Evolutionary conservation across 805 yeast species (phyloP), one percentile per base, ranked within the genome.

Genomic region (Priceomyces haplophilus): DNA sequence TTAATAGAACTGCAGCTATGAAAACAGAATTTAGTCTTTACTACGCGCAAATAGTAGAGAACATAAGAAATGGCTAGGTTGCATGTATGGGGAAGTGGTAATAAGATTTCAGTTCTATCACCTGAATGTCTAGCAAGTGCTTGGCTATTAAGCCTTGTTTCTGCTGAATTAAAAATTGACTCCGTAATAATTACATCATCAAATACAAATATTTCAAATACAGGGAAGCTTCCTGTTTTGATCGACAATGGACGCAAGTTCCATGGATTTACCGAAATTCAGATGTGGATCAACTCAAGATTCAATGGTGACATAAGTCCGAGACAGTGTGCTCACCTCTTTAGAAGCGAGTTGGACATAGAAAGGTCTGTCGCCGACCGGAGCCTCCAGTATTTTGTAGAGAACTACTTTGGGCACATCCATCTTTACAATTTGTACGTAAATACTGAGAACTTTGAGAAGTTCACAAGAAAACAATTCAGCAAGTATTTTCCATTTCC

Each of bases 401-500:
- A 61, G 10, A 65, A 66, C 20, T 71, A 74, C 18, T 47, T 82
- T 27, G 61, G 65, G 10, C 55, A 62, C n/a, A 62, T 82, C 33
- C 76, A 82, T 29, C 74, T 73, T 43, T 83, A 82, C 55, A 78
- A 79, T 39, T 58, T 80, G 27, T 83, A 76, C 50, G 60, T 82
- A 36, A 76, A 80, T 51, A 69, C 73, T 20, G 62, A 59, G 13
- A 84, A 85, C 56, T 85, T 83, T 58, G 84, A 79, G 45, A 57
- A 66, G 10, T 81, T 73, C 50, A 77, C 88, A 3, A 69, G 87
- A 46, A 74, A 75, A 17, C 52, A 75, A 13, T 82, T 82, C 55
- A 65, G 70, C 34, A 51, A 64, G 3, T 72, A 78, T 43, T 59
- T 83, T 15, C 83, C 86, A 5, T 85, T 84, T 64, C 91, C 90